These are phyloP conservation scores for Kalmusia sp. DNA, from an alignment of 2,329 filamentous ascomycete species.

Conservation along the genomic window DNA sequence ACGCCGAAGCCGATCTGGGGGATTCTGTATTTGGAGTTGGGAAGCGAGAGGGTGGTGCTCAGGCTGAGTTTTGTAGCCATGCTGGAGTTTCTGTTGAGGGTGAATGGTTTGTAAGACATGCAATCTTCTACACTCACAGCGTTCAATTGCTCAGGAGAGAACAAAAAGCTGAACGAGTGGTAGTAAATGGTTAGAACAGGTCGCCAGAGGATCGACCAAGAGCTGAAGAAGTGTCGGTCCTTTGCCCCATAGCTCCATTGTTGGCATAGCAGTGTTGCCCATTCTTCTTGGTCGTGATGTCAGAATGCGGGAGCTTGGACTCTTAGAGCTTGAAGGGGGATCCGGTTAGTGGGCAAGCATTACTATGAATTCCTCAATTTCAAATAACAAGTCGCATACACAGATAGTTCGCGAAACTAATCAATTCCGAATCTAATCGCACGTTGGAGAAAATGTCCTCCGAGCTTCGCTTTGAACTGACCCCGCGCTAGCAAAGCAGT, in stretches of 20 bases:
- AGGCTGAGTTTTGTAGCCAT: conserved; percentile 49
- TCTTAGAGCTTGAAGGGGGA: background rate
- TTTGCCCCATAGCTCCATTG: conserved; percentile 18
- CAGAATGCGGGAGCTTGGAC: conserved; percentile 5
- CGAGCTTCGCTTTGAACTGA: background rate
- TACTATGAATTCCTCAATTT: background rate
- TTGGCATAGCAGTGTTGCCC: background rate
- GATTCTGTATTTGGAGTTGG: conserved; percentile 60
- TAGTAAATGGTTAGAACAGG: background rate
- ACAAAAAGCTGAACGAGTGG: background rate
- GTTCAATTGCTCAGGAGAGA: background rate
- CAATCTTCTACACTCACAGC: background rate
- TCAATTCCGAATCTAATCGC: too few relatives aligned
- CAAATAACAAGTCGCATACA: background rate
- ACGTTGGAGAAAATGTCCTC: background rate
- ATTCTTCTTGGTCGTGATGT: conserved; percentile 15
- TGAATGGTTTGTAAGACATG: background rate
- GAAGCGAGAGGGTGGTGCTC: conserved; percentile 58
- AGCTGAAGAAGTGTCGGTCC: background rate
- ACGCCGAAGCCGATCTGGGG: conserved; percentile 76
- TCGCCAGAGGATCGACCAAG: background rate
- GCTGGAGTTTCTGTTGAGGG: conserved; percentile 16
- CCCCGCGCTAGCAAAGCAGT: conserved; percentile 5
- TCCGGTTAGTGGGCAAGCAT: background rate
- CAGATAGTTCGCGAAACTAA: too few relatives aligned